These are phyloP conservation scores for Sporothrix sp. DNA, from an alignment of 2,329 filamentous ascomycete species.

Conservation along the genomic window DNA sequence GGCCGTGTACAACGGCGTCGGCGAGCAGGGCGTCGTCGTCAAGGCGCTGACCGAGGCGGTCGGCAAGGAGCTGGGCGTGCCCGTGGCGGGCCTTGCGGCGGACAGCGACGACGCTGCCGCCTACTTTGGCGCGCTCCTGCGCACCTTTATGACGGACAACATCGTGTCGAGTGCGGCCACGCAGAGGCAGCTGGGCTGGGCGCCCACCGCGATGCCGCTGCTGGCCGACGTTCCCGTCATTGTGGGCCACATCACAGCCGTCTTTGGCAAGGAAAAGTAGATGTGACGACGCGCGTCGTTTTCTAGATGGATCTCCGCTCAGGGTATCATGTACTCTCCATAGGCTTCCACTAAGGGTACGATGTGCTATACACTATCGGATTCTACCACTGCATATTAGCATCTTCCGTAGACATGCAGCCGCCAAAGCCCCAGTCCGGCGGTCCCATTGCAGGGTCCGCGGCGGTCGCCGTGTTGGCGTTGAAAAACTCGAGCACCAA, in stretches of 20 bases:
- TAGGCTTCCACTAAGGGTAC: no score
- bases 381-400: not conserved
- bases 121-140: constrained; percentile 19
- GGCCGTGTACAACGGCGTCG: constrained; percentile 28
- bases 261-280: not conserved
- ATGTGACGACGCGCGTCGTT: no score
- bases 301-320: no score
- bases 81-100: no score
- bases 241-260: no score
- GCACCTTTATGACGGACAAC: constrained; percentile 21
- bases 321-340: no score
- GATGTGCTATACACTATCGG: no score
- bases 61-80: constrained; percentile 26
- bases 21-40: constrained; percentile 26
- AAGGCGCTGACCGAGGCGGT: constrained; percentile 29
- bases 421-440: not conserved
- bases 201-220: constrained; percentile 6
- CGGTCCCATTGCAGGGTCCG: not conserved
- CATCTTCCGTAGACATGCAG: not conserved
- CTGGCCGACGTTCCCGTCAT: constrained; percentile 10
- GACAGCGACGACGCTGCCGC: constrained; percentile 24
- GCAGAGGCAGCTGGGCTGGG: constrained; percentile 28
- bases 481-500: not conserved
- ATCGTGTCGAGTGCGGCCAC: constrained; percentile 29
- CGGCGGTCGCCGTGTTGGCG: not conserved